phyloP scores from a whole-genome alignment of 257 asterid species.

The Solanum boliviense region DNA sequence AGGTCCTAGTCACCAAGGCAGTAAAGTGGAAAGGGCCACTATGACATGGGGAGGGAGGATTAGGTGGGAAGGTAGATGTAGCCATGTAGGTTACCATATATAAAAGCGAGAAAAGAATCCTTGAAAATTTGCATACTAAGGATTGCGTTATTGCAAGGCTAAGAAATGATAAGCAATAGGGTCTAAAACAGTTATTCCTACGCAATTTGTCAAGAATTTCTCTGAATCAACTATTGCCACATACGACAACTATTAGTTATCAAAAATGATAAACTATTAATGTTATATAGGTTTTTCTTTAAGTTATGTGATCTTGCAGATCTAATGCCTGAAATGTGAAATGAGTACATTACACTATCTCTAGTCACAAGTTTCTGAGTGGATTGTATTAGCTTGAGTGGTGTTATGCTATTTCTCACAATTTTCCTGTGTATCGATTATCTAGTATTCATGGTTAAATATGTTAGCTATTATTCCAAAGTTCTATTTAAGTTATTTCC shows the following conservation, averaged over 20 bases:
- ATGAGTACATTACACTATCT: background rate
- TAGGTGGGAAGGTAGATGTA: background rate
- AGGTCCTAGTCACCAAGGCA: background rate
- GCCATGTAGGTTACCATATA: background rate
- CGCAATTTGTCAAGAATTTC: background rate
- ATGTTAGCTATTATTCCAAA: background rate
- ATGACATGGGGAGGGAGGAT: background rate
- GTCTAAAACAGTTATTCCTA: background rate
- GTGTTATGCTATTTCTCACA: background rate
- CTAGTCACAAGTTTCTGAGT: background rate
- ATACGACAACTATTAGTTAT: background rate
- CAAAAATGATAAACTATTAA: background rate
- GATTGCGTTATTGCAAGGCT: background rate
- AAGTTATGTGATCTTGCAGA: background rate
- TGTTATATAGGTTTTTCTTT: background rate
- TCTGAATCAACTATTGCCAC: background rate
- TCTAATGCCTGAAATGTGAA: background rate
- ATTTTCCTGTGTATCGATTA: background rate
- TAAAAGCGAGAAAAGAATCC: background rate
- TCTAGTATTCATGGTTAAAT: background rate
- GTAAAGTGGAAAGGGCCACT: background rate
- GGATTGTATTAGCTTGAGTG: background rate
- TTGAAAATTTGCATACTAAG: background rate
- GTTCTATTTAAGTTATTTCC: background rate
- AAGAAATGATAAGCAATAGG: background rate